Percentiles rank a stretch among this genome's conserved stretches.
These are phyloP conservation scores for Paecilomyces sp. DNA, from an alignment of 2,329 filamentous ascomycete genomes.

Conservation along the genomic window DNA sequence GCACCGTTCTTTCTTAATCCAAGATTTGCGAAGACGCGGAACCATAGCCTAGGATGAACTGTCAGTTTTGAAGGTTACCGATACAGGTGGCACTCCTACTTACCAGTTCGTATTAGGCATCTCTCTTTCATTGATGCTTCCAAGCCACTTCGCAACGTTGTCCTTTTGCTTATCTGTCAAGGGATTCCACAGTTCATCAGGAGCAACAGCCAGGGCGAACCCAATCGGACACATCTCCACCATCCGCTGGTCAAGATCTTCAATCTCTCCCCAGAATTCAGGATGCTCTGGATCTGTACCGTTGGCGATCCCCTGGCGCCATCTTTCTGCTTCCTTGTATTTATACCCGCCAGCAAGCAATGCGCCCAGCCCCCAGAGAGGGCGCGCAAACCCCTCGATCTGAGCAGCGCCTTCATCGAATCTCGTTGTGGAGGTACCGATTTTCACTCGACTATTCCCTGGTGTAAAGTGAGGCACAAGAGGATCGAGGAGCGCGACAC, in stretches of 20 bases:
- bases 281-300: slow-evolving; percentile 63
- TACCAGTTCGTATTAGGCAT: slow-evolving; percentile 60
- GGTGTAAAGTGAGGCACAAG: slow-evolving; percentile 66
- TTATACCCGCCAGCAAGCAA: slow-evolving; percentile 61
- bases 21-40: slow-evolving; percentile 75
- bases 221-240: slow-evolving; percentile 78
- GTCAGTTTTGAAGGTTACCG: neutral
- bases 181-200: slow-evolving; percentile 57
- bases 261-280: slow-evolving; percentile 71
- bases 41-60: slow-evolving; percentile 62
- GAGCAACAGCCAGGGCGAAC: slow-evolving; percentile 64
- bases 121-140: slow-evolving; percentile 72
- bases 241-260: slow-evolving; percentile 75
- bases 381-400: slow-evolving; percentile 67
- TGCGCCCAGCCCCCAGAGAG: slow-evolving; percentile 67
- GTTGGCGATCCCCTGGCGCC: slow-evolving; percentile 62
- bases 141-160: slow-evolving; percentile 66
- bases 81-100: slow-evolving; percentile 38
- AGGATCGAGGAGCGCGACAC: slow-evolving; percentile 60
- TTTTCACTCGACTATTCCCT: slow-evolving; percentile 56
- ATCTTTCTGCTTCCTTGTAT: slow-evolving; percentile 58
- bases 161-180: slow-evolving; percentile 54
- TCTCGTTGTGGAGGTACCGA: slow-evolving; percentile 64
- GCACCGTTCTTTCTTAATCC: slow-evolving; percentile 69
- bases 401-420: slow-evolving; percentile 74